Base-by-base conservation (phyloP, 768 basidiomycete species). In the Scleroderma citrinum region DNA sequence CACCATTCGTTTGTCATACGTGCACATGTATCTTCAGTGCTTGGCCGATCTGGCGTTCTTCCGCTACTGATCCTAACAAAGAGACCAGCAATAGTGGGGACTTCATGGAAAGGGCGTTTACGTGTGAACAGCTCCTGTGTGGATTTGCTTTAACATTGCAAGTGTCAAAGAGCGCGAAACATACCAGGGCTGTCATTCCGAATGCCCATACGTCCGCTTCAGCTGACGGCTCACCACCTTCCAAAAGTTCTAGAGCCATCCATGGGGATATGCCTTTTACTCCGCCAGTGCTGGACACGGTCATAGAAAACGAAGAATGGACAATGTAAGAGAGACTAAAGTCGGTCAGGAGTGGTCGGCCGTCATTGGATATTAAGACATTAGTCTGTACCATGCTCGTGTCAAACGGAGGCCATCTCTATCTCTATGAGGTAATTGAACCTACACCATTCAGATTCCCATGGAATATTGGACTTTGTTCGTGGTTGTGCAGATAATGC, bases 401-500 rank as follows among this genome's bases (percentile, higher is more conserved):
- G 17, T n/a, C 16, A 31, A 31, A 11, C 26, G 30, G 3, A 0
- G n/a, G n/a, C n/a, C 6, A 7, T n/a, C n/a, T 5, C n/a, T n/a
- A n/a, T n/a, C n/a, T n/a, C n/a, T 7, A 19, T 44, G 13, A 32
- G 12, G 32, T 17, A 23, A 1, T 13, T 7, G 12, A 32, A 32
- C 30, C 5, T 32, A 44, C 43, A n/a, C 43, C 43, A 20, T 44
- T 44, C 17, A 44, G n/a, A 21, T 44, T 29, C 16, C 43, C 43
- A 14, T 44, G 43, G 17, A 72, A 59, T n/a, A 72, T 67, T 3
- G 66, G 67, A 0, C 30, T 8, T 17, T 57, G 60, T n/a, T 30
- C 42, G 32, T 57, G 59, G 1, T 61, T 68, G 49, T 72, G 71
- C 2, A 72, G 56, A 42, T 72, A 71, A 0, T 59, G 51, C 21